A percentile compares a stretch with the other conserved stretches of the same genome.
Conservation (phyloP, 208 protist species). For the Phytomonas francai region DNA sequence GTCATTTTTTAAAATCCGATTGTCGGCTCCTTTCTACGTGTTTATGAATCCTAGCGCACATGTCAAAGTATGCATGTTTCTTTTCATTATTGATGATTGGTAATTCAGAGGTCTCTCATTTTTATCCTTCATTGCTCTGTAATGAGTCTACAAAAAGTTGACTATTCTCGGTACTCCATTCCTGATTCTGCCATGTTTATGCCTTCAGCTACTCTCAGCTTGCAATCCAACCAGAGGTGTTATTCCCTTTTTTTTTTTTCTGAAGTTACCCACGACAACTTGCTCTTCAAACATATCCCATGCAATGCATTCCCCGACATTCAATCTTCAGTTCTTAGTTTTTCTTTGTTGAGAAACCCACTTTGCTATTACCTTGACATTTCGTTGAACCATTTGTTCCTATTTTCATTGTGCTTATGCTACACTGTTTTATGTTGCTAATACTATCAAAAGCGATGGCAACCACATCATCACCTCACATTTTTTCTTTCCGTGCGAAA, state of each 20-base stretch:
- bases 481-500: neutral
- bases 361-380: too few relatives aligned
- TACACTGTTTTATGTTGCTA: neutral
- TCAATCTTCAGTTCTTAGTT: neutral
- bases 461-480: neutral
- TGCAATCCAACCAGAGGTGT: neutral
- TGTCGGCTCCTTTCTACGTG: neutral
- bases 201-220: neutral
- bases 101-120: neutral
- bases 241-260: neutral
- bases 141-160: neutral
- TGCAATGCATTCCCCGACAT: neutral
- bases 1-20: neutral
- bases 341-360: neutral
- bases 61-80: neutral
- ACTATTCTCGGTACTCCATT: neutral
- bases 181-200: neutral
- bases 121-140: neutral
- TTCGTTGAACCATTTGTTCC: neutral
- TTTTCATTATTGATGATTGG: neutral
- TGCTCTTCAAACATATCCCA: neutral
- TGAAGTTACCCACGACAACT: neutral
- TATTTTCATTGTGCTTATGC: neutral
- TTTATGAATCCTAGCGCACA: neutral
- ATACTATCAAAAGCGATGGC: neutral